These are phyloP conservation scores for Epichloe uncinata DNA, from an alignment of 2,329 filamentous ascomycete genomes.

Conservation along the genomic window DNA sequence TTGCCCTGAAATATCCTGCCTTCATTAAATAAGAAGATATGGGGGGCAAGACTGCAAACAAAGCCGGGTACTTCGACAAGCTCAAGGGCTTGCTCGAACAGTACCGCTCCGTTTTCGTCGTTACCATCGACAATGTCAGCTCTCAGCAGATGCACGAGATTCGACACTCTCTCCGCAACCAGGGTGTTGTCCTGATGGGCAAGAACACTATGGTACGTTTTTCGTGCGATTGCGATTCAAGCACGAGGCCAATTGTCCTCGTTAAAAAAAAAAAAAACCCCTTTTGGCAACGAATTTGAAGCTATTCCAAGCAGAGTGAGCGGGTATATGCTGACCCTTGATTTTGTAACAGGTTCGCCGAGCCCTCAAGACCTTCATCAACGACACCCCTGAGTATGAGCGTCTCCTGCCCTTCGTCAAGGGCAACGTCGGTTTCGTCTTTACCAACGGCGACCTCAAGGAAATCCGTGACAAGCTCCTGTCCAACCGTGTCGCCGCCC, in stretches of 20 bases:
- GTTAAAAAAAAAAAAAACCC: no score
- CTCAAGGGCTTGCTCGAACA: slow-evolving; percentile 93
- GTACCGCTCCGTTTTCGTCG: slow-evolving; percentile 97
- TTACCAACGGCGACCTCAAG: slow-evolving; percentile 97
- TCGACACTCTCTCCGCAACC: slow-evolving; percentile 73
- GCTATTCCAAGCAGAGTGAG: background rate
- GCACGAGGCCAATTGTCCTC: no score
- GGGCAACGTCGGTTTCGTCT: slow-evolving; percentile 98
- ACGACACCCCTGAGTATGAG: slow-evolving; percentile 92
- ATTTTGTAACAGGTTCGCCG: slow-evolving; percentile 58
- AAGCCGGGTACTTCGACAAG: slow-evolving; percentile 98
- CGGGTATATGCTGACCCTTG: slow-evolving; percentile 9
- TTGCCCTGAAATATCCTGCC: slow-evolving; percentile 98
- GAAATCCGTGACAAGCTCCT: slow-evolving; percentile 85
- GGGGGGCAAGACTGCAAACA: slow-evolving; percentile 93
- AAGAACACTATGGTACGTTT: slow-evolving; percentile 96
- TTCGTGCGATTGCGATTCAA: background rate
- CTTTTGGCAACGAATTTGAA: background rate
- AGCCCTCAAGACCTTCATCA: slow-evolving; percentile 88
- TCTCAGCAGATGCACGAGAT: slow-evolving; percentile 99
- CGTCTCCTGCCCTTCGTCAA: slow-evolving; percentile 90
- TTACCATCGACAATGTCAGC: slow-evolving; percentile 97
- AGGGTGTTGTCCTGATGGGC: slow-evolving; percentile 96
- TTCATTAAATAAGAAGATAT: slow-evolving; percentile 90
- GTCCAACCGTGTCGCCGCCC: slow-evolving; percentile 91